These are phyloP conservation scores for Solanum pimpinellifolium DNA, from an alignment of 257 asterid species.

Conservation along the genomic window DNA sequence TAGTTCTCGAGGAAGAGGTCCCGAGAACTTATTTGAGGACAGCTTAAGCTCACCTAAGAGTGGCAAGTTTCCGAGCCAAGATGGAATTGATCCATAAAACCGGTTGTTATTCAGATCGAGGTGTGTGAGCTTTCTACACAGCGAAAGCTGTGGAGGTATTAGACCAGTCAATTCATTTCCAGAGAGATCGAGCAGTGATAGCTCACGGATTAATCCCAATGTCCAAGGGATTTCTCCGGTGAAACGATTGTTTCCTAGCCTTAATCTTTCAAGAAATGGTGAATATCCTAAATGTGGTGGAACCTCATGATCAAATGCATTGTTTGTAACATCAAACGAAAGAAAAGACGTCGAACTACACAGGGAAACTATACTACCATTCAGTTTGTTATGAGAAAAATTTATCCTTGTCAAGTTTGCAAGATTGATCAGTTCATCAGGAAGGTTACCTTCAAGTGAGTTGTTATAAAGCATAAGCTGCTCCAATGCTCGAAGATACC, in stretches of 20 bases:
- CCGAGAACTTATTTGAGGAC: conserved; percentile 47
- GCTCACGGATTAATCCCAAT: conserved; percentile 41
- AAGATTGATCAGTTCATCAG: conserved; percentile 38
- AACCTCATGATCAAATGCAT: conserved; percentile 55
- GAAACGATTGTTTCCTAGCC: conserved; percentile 63
- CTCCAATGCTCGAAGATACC: conserved; percentile 45
- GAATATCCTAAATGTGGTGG: conserved; percentile 65
- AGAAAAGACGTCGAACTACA: conserved; percentile 52
- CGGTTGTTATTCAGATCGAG: conserved; percentile 69
- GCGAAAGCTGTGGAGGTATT: conserved; percentile 61
- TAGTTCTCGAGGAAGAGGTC: conserved; percentile 44
- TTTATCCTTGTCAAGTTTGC: conserved; percentile 72
- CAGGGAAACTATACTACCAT: conserved; percentile 64
- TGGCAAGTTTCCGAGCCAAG: conserved; percentile 75
- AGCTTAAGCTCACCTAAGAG: conserved; percentile 77
- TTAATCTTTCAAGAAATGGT: conserved; percentile 53
- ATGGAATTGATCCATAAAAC: conserved; percentile 59
- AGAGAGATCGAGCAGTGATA: conserved; percentile 68
- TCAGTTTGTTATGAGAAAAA: conserved; percentile 54
- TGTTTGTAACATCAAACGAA: conserved; percentile 73
- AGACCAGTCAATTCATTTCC: conserved; percentile 51
- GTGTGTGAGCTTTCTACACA: conserved; percentile 56
- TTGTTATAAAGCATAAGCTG: conserved; percentile 84
- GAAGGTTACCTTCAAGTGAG: conserved; percentile 62
- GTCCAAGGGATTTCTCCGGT: conserved; percentile 66